These are phyloP conservation scores for Talaromyces stipitatus DNA, from an alignment of 495 filamentous ascomycete genomes.

Conservation along the genomic window DNA sequence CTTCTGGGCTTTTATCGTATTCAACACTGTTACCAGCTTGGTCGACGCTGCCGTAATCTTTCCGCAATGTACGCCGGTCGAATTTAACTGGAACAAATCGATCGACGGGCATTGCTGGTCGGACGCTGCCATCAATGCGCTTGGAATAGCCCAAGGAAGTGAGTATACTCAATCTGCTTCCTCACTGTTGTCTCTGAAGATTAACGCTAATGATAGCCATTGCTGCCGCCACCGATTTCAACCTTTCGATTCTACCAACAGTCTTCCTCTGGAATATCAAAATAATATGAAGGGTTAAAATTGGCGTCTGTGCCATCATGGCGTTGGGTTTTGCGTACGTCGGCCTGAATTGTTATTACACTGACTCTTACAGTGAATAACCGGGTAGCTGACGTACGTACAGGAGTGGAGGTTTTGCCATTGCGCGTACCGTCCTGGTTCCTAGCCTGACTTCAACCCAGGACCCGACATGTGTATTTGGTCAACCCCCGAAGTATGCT, in stretches of 20 bases:
- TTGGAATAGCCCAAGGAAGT: constrained; percentile 5
- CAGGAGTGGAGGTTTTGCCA: neutral
- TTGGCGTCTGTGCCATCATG: constrained; percentile 2
- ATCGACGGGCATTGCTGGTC: constrained; percentile 4
- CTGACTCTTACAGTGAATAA: neutral
- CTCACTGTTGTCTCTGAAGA: neutral
- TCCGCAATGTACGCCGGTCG: constrained; percentile 3
- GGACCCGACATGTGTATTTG: neutral
- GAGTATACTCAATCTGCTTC: neutral
- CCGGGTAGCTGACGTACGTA: neutral
- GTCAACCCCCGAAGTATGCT: neutral
- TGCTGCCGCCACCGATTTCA: constrained; percentile 3
- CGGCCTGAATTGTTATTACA: neutral
- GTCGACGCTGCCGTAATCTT: constrained; percentile 5
- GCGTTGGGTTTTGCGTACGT: constrained; percentile 6
- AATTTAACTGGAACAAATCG: constrained; percentile 4
- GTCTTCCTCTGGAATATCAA: constrained; percentile 6
- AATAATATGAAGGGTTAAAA: neutral
- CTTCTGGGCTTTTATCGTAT: constrained; percentile 5
- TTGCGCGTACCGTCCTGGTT: neutral
- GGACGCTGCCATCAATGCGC: constrained; percentile 5
- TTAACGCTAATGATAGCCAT: neutral
- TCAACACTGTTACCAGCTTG: constrained; percentile 2
- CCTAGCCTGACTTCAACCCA: neutral
- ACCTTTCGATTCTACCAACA: neutral